Evolutionary conservation across 345 rosid genomes (phyloP), one percentile per base, ranked within the genome.

Genomic region (Turritis glabra): DNA sequence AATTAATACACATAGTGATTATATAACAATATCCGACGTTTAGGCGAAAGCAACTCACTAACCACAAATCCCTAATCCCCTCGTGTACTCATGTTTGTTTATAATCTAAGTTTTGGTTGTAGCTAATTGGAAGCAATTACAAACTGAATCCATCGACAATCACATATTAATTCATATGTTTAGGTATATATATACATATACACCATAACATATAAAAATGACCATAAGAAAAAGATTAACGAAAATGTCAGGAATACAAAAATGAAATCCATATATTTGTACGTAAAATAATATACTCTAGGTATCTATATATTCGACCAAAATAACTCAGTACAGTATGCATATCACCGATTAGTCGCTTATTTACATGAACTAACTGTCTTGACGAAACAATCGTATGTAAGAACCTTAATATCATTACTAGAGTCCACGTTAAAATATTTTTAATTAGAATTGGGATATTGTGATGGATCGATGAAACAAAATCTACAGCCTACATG

Each of bases 31-130:
- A 59, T 33, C 66, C 22, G 65, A 56, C 53, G 7, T 23, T 25
- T 70, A 70, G 60, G 50, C 50, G 76, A 70, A 70, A 77, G 60
- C 72, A 70, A 77, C 67, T 26, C 41, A 26, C 61, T 47, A 70
- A 70, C 66, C 3, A 43, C 69, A 69, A 35, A 50, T 44, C 55
- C 23, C 8, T 53, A 44, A 69, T 25, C 51, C 26, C 17, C 26
- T 51, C 7, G 14, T 51, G 38, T 59, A 23, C 30, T 76, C 51
- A 54, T 41, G 30, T 54, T 53, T 69, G 50, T 63, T 63, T 69
- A 76, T 63, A 76, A 69, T 55, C 22, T 15, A 63, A 56, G 58
- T 32, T 62, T 61, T 69, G 43, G 64, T 44, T 54, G 52, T 62
- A 69, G 47, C 51, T 33, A 61, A 44, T 7, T 66, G 79, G 33